Conservation (phyloP, 306 rosid genomes). For the Sicyos baderoa region DNA sequence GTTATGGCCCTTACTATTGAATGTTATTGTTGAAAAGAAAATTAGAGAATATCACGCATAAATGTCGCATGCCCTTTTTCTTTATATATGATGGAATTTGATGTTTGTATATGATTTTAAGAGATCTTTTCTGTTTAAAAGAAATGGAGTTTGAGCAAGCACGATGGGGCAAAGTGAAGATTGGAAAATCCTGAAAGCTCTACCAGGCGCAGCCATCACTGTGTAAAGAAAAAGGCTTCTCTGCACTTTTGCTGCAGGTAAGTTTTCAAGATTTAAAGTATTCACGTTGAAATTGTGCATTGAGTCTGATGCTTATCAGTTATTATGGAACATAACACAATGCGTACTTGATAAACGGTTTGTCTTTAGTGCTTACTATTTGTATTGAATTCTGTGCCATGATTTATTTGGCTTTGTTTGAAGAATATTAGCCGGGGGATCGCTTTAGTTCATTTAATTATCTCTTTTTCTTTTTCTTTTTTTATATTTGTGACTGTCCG, state of each 20-base stretch:
- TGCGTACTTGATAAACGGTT: background rate
- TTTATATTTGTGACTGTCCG: too few relatives aligned
- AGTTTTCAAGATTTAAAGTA: background rate
- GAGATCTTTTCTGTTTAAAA: too few relatives aligned
- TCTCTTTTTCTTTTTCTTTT: too few relatives aligned
- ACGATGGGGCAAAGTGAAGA: background rate
- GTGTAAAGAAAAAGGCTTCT: background rate
- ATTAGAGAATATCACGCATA: background rate
- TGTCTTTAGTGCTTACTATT: too few relatives aligned
- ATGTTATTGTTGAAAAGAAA: constrained; percentile 17
- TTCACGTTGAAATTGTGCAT: constrained; percentile 13
- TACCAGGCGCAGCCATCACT: too few relatives aligned
- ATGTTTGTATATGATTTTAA: constrained; percentile 14
- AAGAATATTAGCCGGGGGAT: background rate
- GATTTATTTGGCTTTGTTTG: background rate
- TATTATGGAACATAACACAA: too few relatives aligned
- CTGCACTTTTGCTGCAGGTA: constrained; percentile 12
- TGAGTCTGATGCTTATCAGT: background rate
- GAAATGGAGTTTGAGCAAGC: background rate
- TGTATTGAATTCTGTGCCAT: too few relatives aligned
- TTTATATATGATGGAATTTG: constrained; percentile 10
- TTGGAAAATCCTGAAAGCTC: background rate
- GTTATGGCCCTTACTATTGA: constrained; percentile 69
- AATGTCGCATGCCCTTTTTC: background rate
- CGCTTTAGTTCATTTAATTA: background rate